Percentiles rank a stretch among this genome's conserved stretches.
Evolutionary conservation across 768 basidiomycete species (phyloP).

Genomic region (Naganishia vaughanmartiniae): DNA sequence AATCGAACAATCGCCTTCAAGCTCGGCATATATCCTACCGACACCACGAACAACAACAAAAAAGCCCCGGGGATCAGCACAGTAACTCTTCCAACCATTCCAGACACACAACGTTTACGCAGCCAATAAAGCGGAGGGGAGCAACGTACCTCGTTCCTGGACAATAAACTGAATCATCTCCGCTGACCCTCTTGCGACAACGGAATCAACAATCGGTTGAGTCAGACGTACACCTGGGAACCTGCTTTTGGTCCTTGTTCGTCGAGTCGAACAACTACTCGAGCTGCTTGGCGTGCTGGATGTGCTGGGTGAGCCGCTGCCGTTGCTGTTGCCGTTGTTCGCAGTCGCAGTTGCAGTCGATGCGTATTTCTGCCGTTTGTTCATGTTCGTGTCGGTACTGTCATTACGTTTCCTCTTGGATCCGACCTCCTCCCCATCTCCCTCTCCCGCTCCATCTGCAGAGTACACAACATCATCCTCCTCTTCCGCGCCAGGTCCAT

Average conservation of each 20-base stretch:
- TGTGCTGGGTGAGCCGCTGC: background rate
- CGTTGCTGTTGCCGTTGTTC: too few species aligned
- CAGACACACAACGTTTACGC: too few species aligned
- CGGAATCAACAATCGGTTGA: conserved; percentile 33
- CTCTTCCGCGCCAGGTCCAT: conserved; percentile 43
- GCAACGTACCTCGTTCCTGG: conserved; percentile 45
- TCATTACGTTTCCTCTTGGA: background rate
- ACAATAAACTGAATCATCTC: conserved; percentile 50
- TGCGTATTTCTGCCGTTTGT: background rate
- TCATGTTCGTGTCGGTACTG: background rate
- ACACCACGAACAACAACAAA: too few species aligned
- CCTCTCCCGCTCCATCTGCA: background rate
- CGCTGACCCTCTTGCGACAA: conserved; percentile 31
- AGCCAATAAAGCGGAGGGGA: too few species aligned
- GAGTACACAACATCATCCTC: background rate
- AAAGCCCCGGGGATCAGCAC: too few species aligned
- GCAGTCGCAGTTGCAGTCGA: too few species aligned
- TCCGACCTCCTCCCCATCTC: conserved; percentile 3
- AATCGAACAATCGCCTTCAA: conserved; percentile 17
- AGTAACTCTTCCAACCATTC: too few species aligned
- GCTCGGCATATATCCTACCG: conserved; percentile 25
- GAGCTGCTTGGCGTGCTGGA: background rate
- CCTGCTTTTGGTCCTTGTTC: background rate
- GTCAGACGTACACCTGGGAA: conserved; percentile 21
- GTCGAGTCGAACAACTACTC: too few species aligned